Percentiles rank a stretch among this genome's conserved stretches.
Conservation (phyloP, 2,329 filamentous ascomycete species). For the Celoporthe dispersa region DNA sequence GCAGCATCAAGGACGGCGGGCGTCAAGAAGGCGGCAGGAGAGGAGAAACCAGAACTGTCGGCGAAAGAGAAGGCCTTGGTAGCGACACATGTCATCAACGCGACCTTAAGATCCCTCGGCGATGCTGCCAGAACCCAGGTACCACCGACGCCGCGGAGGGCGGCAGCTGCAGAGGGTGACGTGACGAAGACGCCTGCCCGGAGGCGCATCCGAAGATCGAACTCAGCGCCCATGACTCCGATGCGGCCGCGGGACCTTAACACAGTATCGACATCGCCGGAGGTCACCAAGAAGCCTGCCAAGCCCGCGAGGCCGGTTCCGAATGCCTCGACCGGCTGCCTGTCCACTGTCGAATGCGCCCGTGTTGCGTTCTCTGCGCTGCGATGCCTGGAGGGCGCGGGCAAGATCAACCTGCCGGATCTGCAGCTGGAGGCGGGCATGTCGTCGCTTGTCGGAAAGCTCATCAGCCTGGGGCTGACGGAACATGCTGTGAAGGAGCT, state of each 20-base stretch:
- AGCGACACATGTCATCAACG: slow-evolving; percentile 75
- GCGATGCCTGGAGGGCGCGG: slow-evolving; percentile 58
- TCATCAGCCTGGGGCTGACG: slow-evolving; percentile 67
- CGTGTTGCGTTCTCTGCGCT: slow-evolving; percentile 69
- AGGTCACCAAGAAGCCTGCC: slow-evolving; percentile 39
- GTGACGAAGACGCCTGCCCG: slow-evolving; percentile 42
- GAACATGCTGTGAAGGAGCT: slow-evolving; percentile 73
- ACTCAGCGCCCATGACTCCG: slow-evolving; percentile 62
- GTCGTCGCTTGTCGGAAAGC: slow-evolving; percentile 68
- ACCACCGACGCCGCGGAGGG: slow-evolving; percentile 37
- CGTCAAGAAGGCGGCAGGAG: slow-evolving; percentile 36
- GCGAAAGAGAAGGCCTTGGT: slow-evolving; percentile 67
- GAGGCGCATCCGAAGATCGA: slow-evolving; percentile 57
- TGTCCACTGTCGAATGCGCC: slow-evolving; percentile 70
- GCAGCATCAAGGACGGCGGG: slow-evolving; percentile 38
- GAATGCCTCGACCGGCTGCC: slow-evolving; percentile 47
- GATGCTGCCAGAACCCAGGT: slow-evolving; percentile 62
- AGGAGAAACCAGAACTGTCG: slow-evolving; percentile 50
- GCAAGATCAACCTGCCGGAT: slow-evolving; percentile 59
- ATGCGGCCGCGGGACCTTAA: slow-evolving; percentile 66
- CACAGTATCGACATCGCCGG: slow-evolving; percentile 60
- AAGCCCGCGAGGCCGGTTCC: slow-evolving; percentile 35
- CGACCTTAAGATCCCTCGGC: slow-evolving; percentile 68
- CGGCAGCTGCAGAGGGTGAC: slow-evolving; percentile 44
- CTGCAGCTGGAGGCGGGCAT: slow-evolving; percentile 76